A percentile compares a stretch with the other conserved stretches of the same genome.
phyloP scores from a whole-genome alignment of 2,329 filamentous ascomycete species.

The Colletotrichum cuscutae region DNA sequence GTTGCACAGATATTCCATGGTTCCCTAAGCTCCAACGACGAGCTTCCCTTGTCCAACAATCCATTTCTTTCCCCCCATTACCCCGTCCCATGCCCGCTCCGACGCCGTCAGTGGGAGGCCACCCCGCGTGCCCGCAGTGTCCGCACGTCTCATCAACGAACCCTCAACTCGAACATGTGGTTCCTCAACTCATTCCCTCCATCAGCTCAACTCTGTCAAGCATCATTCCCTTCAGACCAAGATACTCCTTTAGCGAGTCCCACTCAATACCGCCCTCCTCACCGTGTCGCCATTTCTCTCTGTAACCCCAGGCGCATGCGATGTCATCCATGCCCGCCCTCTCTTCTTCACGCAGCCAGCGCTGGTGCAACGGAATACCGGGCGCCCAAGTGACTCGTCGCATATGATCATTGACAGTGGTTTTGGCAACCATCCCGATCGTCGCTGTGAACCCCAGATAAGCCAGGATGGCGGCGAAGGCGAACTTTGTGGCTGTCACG shows the following conservation, averaged over 20 bases:
- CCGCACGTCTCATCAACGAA: slow-evolving; percentile 28
- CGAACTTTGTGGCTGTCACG: slow-evolving; percentile 77
- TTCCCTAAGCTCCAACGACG: slow-evolving; percentile 26
- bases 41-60: slow-evolving; percentile 24
- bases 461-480: slow-evolving; percentile 82
- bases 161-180: slow-evolving; percentile 15
- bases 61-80: slow-evolving; percentile 1
- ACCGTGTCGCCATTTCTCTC: slow-evolving; percentile 80
- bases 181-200: slow-evolving; percentile 77
- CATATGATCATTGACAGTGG: slow-evolving; percentile 95
- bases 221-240: slow-evolving; percentile 86
- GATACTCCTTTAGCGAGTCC: slow-evolving; percentile 85
- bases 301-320: slow-evolving; percentile 91
- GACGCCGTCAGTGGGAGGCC: neutral
- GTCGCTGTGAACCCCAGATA: slow-evolving; percentile 86
- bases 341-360: slow-evolving; percentile 93
- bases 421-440: slow-evolving; percentile 84
- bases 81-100: slow-evolving; percentile 21
- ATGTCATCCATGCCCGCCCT: slow-evolving; percentile 86
- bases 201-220: slow-evolving; percentile 90
- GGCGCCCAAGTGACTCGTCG: slow-evolving; percentile 89
- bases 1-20: slow-evolving; percentile 12
- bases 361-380: slow-evolving; percentile 81
- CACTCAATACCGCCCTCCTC: slow-evolving; percentile 94
- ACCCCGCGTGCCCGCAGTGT: neutral